A percentile compares a stretch with the other conserved stretches of the same genome.
Conservation (phyloP, 2,329 filamentous ascomycete species). For the Aplosporella prunicola region DNA sequence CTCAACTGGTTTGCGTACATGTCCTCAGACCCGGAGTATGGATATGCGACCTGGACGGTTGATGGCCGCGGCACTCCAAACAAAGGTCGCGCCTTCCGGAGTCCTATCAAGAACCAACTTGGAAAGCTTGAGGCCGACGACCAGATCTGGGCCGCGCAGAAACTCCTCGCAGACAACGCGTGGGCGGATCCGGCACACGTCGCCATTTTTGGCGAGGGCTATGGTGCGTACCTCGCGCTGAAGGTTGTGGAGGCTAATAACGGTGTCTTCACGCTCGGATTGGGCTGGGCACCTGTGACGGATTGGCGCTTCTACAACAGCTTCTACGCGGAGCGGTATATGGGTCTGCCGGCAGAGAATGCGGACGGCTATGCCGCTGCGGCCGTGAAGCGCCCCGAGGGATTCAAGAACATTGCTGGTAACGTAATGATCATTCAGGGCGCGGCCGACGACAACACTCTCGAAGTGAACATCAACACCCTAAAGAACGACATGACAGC, state of each 20-base stretch:
- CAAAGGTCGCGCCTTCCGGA: conserved; percentile 55
- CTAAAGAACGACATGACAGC: conserved; percentile 53
- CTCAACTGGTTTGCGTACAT: conserved; percentile 55
- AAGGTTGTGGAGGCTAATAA: conserved; percentile 57
- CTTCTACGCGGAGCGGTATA: conserved; percentile 64
- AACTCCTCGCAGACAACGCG: conserved; percentile 40
- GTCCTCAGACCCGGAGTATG: conserved; percentile 55
- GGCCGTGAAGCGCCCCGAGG: conserved; percentile 47
- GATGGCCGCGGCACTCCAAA: conserved; percentile 59
- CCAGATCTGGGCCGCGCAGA: conserved; percentile 56
- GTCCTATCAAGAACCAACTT: conserved; percentile 48
- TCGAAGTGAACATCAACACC: conserved; percentile 57
- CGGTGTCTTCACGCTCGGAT: conserved; percentile 51
- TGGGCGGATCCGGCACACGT: conserved; percentile 52
- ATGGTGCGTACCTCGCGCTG: conserved; percentile 55
- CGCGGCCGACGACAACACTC: conserved; percentile 61
- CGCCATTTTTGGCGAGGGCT: conserved; percentile 61
- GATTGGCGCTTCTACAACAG: conserved; percentile 65
- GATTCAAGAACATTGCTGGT: conserved; percentile 54
- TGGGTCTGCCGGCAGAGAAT: conserved; percentile 53
- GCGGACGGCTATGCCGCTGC: conserved; percentile 50
- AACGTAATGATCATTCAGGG: conserved; percentile 56
- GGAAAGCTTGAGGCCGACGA: conserved; percentile 56
- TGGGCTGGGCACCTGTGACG: conserved; percentile 56
- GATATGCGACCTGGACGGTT: conserved; percentile 58